Base-by-base conservation (phyloP, 805 yeast genomes). In the Candida dajiaensis region DNA sequence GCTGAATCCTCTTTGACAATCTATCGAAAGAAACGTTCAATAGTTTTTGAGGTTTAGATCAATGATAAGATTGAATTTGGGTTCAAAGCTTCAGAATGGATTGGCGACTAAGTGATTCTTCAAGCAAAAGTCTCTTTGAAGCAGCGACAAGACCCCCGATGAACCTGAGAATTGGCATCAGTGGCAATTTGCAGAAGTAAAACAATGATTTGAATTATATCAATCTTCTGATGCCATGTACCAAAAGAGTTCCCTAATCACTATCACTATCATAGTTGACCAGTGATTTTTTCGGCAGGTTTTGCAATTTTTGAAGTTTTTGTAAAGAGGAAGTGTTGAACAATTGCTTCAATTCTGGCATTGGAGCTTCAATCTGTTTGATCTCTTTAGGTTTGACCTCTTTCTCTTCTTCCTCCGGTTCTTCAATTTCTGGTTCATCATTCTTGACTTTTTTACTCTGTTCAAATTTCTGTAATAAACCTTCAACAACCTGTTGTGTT, bases 401-500 rank as follows among this genome's bases (percentile, higher is more conserved):
- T 42, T 50, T 50, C 4, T 56, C 54, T 39, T 53, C 59, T 38
- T 57, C 62, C 31, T 61, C 62, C 20, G 58, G 50, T 33, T 55
- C 56, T 35, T 59, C 55, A 1, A 61, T 62, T 20, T 51, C 58
- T 16, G 47, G 47, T 38, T 49, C 50, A 23, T 49, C 50, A 23
- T 54, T 19, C 43, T 22, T 29, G 8, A 38, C 43, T 23, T 45
- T 47, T 11, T 52, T 53, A 13, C 54, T 51, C 4, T 61, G 60
- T 41, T 66, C 69, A 38, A 66, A 59, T 38, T 56, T 61, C 3
- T 56, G 61, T 40, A 80, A 61, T 31, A 78, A 60, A 19, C 62
- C 62, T 50, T 63, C 68, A 0, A 85, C 84, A 0, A 81, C 73
- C 19, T 70, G 46, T 37, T 57, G 39, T 1, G 63, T 55, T 20